These are phyloP conservation scores for Parietaria judaica DNA, from an alignment of 306 rosid species.

Conservation along the genomic window DNA sequence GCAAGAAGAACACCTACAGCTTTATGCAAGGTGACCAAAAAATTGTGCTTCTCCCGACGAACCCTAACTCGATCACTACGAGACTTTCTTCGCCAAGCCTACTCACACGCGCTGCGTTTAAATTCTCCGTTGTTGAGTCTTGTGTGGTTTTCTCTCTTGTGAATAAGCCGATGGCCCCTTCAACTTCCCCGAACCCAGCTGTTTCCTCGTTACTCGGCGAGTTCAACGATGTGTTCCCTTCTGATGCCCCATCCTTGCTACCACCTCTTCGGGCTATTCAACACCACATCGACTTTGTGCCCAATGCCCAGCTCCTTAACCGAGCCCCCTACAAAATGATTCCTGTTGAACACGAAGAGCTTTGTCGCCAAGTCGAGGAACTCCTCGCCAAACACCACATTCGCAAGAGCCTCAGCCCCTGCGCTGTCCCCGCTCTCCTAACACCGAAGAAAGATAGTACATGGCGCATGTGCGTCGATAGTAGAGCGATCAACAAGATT, in stretches of 20 bases:
- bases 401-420: background rate
- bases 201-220: background rate
- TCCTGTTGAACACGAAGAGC: too few species aligned
- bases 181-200: background rate
- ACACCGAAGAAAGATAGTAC: background rate
- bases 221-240: background rate
- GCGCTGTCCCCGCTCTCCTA: background rate
- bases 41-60: background rate
- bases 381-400: background rate
- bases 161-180: background rate
- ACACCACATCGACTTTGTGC: too few species aligned
- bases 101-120: background rate
- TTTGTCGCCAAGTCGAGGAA: background rate
- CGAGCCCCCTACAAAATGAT: too few species aligned
- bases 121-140: background rate
- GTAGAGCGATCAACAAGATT: background rate
- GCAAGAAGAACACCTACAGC: background rate
- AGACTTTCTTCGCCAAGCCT: background rate
- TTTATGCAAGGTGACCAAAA: background rate
- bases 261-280: too few species aligned
- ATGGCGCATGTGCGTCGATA: background rate
- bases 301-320: too few species aligned
- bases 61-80: background rate
- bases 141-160: background rate
- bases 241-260: background rate